Conservation (phyloP, 1,284 basidiomycete genomes). For the Coniferiporia weirii region DNA sequence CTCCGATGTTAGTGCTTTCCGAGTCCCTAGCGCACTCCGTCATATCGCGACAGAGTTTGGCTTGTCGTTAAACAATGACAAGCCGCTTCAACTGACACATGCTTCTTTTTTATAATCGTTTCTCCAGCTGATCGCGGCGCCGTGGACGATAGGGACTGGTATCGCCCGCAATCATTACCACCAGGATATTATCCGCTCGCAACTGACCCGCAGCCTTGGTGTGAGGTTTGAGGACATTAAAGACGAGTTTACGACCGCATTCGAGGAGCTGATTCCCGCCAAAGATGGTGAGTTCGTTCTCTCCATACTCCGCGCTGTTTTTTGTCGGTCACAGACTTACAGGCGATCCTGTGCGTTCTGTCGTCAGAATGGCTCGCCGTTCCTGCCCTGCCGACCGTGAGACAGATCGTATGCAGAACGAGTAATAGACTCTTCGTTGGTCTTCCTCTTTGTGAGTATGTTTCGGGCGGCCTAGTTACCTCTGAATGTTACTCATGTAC, state of each 20-base stretch:
- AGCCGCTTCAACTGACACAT: too few species aligned
- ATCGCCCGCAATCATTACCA: slow-evolving; percentile 22
- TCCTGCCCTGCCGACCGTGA: slow-evolving; percentile 29
- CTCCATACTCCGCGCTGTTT: too few species aligned
- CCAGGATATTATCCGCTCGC: slow-evolving; percentile 21
- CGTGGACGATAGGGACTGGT: slow-evolving; percentile 19
- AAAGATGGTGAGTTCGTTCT: slow-evolving; percentile 15
- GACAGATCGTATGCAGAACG: slow-evolving; percentile 35
- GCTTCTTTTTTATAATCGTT: not conserved
- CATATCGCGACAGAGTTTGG: too few species aligned
- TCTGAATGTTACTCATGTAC: too few species aligned
- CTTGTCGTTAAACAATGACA: too few species aligned
- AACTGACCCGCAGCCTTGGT: slow-evolving; percentile 24
- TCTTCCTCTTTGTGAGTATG: slow-evolving; percentile 33
- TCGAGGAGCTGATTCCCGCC: slow-evolving; percentile 22
- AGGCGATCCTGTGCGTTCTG: too few species aligned
- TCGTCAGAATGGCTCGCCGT: slow-evolving; percentile 34
- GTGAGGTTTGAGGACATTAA: slow-evolving; percentile 23
- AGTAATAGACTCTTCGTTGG: slow-evolving; percentile 39
- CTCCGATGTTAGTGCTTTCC: slow-evolving; percentile 21
- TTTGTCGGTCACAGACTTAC: too few species aligned
- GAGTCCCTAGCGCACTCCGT: too few species aligned
- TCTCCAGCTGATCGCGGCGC: slow-evolving; percentile 3
- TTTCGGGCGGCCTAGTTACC: too few species aligned
- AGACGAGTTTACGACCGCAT: slow-evolving; percentile 25